Evolutionary conservation across 176 grass and related monocot species (phyloP).

Genomic region (Musa beccarii): DNA sequence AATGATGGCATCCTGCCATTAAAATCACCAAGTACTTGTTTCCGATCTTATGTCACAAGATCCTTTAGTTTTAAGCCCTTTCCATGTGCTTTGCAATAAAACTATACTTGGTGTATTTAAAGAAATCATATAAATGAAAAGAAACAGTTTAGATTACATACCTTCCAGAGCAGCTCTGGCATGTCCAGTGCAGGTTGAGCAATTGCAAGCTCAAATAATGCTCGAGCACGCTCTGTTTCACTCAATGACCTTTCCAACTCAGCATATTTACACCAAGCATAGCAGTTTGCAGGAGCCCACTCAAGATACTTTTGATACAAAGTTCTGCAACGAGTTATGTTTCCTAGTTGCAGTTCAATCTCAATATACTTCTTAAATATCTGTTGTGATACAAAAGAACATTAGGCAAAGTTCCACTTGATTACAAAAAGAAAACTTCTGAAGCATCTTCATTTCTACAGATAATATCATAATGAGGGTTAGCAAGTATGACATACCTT

Average conservation of each 20-base stretch:
- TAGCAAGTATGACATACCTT: conserved; percentile 32
- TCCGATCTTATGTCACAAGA: too few relatives aligned
- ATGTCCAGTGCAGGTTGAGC: conserved; percentile 73
- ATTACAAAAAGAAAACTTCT: background rate
- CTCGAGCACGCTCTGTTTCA: conserved; percentile 71
- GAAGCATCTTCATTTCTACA: background rate
- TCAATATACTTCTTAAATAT: conserved; percentile 92
- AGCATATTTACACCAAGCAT: conserved; percentile 86
- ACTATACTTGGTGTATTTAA: too few relatives aligned
- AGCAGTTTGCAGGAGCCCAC: conserved; percentile 66
- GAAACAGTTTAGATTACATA: conserved; percentile 9
- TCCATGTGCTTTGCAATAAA: too few relatives aligned
- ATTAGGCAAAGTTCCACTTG: background rate
- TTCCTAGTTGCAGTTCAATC: conserved; percentile 67
- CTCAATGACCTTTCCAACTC: conserved; percentile 68
- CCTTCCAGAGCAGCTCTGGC: conserved; percentile 78
- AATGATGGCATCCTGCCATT: too few relatives aligned
- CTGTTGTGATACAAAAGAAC: conserved; percentile 5
- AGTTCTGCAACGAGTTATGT: conserved; percentile 61
- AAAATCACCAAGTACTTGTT: too few relatives aligned
- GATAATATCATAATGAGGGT: background rate
- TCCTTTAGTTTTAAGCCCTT: too few relatives aligned
- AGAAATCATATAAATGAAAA: background rate
- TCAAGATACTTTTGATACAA: conserved; percentile 83
- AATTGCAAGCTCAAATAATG: conserved; percentile 79